Base-by-base conservation (phyloP, 441 rosid genomes). In the Flueggea neowawraea region DNA sequence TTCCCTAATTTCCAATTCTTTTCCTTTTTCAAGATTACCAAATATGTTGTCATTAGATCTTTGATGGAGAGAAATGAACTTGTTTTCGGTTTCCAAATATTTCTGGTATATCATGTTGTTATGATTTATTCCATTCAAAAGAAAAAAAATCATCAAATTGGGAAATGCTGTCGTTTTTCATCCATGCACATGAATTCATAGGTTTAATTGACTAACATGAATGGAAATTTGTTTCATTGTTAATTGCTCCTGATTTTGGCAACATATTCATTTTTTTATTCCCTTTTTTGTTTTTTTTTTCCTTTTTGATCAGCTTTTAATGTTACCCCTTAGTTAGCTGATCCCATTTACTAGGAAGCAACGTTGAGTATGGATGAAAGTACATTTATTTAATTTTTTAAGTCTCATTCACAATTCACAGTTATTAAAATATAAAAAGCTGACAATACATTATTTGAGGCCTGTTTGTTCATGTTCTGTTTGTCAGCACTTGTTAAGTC, bases 21-120 rank as follows among this genome's bases (percentile, higher is more conserved):
- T 67, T 43, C 16, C 28, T 31, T 44, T 9, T 44, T 36, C 7
- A 36, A 36, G 36, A 64, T 33, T 36, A 13, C 55, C 61, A 10
- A 55, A 36, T 48, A 56, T 33, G 59, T 62, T 31, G 49, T 59
- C 52, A 36, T 59, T 75, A 61, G 82, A 74, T 76, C 76, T 70
- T 75, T 64, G 55, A 68, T 62, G 66, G 59, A 31, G 59, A 31
- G n/a, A 59, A 48, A 60, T 65, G 57, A 54, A 67, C 52, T 63
- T 22, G 55, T 58, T 43, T 45, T 47, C n/a, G 52, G 52, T 69
- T 62, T 57, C 50, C 48, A 45, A 57, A 31, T 60, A 50, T 57
- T 47, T 65, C 12, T 65, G 60, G 31, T 58, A 60, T 16, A 39
- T 39, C 61, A 41, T 54, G 59, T 64, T 74, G 49, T 10, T 45